Base-by-base conservation (phyloP, 495 filamentous ascomycete species). In the Lepraria neglecta region DNA sequence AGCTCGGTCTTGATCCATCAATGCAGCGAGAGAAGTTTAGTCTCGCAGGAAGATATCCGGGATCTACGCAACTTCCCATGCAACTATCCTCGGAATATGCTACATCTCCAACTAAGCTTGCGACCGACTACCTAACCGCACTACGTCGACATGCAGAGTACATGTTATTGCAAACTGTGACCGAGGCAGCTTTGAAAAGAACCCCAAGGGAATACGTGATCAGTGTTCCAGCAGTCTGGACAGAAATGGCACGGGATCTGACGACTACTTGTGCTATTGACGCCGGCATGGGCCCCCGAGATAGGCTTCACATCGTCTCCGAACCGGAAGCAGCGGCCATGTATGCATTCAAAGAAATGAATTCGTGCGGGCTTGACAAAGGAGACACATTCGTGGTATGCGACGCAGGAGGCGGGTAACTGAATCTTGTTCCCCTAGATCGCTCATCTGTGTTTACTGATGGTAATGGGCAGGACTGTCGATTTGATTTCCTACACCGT, bases 241-340 rank as follows among this genome's bases (percentile, higher is more conserved):
- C 80, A 19, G 86, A 89, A 48, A 79, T 79, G 28, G 87, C 87
- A 35, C 88, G 88, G 71, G 79, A 82, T 59, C 78, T 78, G 12
- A 88, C 84, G 0, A 69, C 83, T 24, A 75, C 77, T 56, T 85
- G 85, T 17, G 86, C 86, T 3, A 80, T 86, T 68, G 68, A 80
- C 4, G 87, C 87, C 2, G 86, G 85, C 21, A 82, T 89, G 79
- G 84, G 84, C 11, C 61, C 73, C 10, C 72, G 74, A 56, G 77
- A 75, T 14, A 74, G 80, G 43, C 82, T 89, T 45, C 77, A 81
- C 66, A 82, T 89, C 71, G 84, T 90, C 47, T 84, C 81, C 53
- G 84, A 88, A 70, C 86, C 87, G 0, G 87, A 90, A 70, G 87
- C 86, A 6, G 87, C 87, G 0, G 87, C 87, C 0, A 82, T 88